Evolutionary conservation across 208 protist species (phyloP).

Genomic region (Wallacemonas sp.): DNA sequence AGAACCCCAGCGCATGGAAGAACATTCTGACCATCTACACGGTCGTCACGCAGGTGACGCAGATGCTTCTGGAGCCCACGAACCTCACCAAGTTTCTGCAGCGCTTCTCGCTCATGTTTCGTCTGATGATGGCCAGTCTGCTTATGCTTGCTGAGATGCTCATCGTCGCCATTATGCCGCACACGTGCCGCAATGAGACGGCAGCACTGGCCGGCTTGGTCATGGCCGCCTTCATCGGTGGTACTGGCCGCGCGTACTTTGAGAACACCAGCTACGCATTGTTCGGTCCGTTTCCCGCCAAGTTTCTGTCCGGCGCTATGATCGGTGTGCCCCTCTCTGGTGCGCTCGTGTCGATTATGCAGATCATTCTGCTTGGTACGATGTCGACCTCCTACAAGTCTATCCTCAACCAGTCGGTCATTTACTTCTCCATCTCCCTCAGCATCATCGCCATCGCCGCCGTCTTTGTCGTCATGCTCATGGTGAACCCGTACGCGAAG

Average conservation of each 20-base stretch:
- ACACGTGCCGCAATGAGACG: conserved; percentile 34
- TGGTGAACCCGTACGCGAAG: conserved; percentile 63
- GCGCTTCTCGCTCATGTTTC: conserved; percentile 70
- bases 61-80: conserved; percentile 68
- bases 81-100: conserved; percentile 74
- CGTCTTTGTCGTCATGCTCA: conserved; percentile 42
- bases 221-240: conserved; percentile 62
- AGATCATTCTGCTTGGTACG: conserved; percentile 69
- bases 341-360: conserved; percentile 60
- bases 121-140: conserved; percentile 44
- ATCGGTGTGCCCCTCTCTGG: conserved; percentile 66
- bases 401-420: conserved; percentile 52
- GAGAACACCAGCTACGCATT: conserved; percentile 92
- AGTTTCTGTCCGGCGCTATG: conserved; percentile 71
- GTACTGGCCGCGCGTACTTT: conserved; percentile 73
- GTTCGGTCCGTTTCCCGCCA: conserved; percentile 70
- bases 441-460: conserved; percentile 57
- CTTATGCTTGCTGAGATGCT: conserved; percentile 70
- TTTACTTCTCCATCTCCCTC: conserved; percentile 81
- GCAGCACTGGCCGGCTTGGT: conserved; percentile 72
- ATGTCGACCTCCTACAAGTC: conserved; percentile 57
- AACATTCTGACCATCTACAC: conserved; percentile 82
- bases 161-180: conserved; percentile 56
- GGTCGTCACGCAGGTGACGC: conserved; percentile 72
- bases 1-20: conserved; percentile 53